Base-by-base conservation (phyloP, 1,139 yeast genomes). In the Lodderomyces margitis region DNA sequence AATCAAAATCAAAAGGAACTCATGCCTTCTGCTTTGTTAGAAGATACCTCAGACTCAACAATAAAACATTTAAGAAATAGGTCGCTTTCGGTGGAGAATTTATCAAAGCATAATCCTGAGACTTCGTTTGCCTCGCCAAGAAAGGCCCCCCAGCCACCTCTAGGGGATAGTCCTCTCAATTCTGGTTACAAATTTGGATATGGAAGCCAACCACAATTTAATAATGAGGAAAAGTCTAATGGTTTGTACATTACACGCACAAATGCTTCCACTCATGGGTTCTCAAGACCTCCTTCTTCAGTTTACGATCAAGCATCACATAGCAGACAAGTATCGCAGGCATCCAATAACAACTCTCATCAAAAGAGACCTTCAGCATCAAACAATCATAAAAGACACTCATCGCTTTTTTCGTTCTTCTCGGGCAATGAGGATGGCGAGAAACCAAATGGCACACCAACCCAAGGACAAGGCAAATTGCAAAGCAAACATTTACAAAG, bases 101-200 rank as follows among this genome's bases (percentile, higher is more conserved):
- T 70, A 10, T 54, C 58, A 45, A 23, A 20, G 43, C 39, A 9
- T 31, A 23, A 15, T 8, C 8, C 3, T 28, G 39, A 45, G 15
- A 44, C 37, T n/a, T 30, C 48, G 8, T 47, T 81, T 53, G 57
- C 68, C 24, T 80, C 87, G 0, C 87, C 87, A 19, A 68, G 87
- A 57, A 78, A 68, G 52, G 83, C 86, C 0, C 87, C 87, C 1
- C 70, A 44, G 32, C 49, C 50, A 25, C 39, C 49, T 12, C 28
- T 23, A 9, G 36, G 35, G 8, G 42, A 39, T 11, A 52, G 64
- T 40, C 63, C 67, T 3, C 42, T 58, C 42, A 55, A 56, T 44
- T 50, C 51, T 10, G 42, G 37, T 25, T 63, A 47, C 46, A 56
- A 55, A 41, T 64, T 63, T 47, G 68, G 67, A 5, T 61, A 53